Base-by-base conservation (phyloP, 306 rosid species). In the Cicer arietinum region DNA sequence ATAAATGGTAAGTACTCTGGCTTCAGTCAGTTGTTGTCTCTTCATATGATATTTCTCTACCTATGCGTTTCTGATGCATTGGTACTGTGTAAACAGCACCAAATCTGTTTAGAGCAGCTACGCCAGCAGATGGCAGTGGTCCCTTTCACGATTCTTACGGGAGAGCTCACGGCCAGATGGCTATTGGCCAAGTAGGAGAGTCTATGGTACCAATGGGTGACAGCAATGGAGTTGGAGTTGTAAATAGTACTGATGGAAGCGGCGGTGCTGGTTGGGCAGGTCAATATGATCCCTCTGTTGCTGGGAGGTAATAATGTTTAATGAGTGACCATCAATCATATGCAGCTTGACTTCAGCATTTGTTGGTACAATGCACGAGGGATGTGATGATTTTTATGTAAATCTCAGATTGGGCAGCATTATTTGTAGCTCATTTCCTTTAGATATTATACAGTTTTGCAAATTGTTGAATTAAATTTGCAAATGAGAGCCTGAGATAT, bases 1-100 rank as follows among this genome's bases (percentile, higher is more conserved):
- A 86, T 57, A 63, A 80, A 81, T 14, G 95, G 99, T 94, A 89
- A 84, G 47, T 77, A 25, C 75, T 69, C 73, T 76, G 37, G 59
- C 65, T 69, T 69, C 72, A 63, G 50, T 46, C 11, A 48, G 74
- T 42, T 18, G 5, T 61, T 10, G 66, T 67, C 14, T 69, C 62
- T 39, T 39, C 17, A 22, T 61, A 9, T 42, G 73, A 64, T 63
- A 56, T 45, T 76, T 76, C 46, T 63, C 7, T 67, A 53, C 74
- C 22, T 43, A 78, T 46, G 35, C 62, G 61, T 40, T 74, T 84
- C 64, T 85, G 75, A 88, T 82, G 41, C 60, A 1, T 64, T 61
- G 42, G 16, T 73, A 39, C 75, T 17, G 2, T 40, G 56, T 56
- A 65, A 70, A 72, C 87, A 88, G 95, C 87, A 56, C 81, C 96